These are phyloP conservation scores for Kwoniella heveanensis DNA, from an alignment of 768 basidiomycete species.

Conservation along the genomic window DNA sequence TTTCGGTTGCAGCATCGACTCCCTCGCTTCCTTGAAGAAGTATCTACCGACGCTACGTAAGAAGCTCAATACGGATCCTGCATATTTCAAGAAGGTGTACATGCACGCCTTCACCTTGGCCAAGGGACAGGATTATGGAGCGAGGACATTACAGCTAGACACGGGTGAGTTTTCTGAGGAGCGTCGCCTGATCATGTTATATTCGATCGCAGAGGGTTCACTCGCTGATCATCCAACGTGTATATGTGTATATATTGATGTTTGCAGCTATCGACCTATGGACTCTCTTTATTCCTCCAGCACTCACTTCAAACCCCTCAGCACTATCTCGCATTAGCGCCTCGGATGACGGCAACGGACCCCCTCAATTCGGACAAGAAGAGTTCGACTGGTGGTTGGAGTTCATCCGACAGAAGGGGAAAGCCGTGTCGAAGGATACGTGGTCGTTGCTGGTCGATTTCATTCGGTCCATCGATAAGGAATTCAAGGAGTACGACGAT, in stretches of 20 bases:
- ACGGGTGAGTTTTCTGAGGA: conserved; percentile 46
- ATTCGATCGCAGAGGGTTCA: neutral
- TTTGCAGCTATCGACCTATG: conserved; percentile 56
- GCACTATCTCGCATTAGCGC: conserved; percentile 45
- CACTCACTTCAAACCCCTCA: conserved; percentile 47
- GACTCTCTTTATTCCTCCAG: conserved; percentile 53
- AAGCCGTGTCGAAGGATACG: conserved; percentile 54
- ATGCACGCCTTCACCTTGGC: conserved; percentile 53
- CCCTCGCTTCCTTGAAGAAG: conserved; percentile 46
- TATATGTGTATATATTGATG: too few relatives aligned
- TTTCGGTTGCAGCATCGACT: conserved; percentile 48
- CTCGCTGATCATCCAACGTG: too few relatives aligned
- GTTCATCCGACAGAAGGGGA: conserved; percentile 49
- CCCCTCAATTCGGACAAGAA: conserved; percentile 38
- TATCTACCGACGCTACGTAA: conserved; percentile 47
- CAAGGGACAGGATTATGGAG: conserved; percentile 42
- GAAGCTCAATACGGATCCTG: conserved; percentile 49
- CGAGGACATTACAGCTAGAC: conserved; percentile 50
- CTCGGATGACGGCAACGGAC: conserved; percentile 1
- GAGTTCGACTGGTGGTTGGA: conserved; percentile 54
- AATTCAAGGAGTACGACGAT: conserved; percentile 55
- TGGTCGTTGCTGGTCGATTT: conserved; percentile 55
- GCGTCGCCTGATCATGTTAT: neutral
- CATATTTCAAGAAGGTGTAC: conserved; percentile 57
- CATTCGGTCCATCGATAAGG: conserved; percentile 46